Conservation (phyloP, 2,329 filamentous ascomycete genomes). For the Beauveria pseudobassiana region DNA sequence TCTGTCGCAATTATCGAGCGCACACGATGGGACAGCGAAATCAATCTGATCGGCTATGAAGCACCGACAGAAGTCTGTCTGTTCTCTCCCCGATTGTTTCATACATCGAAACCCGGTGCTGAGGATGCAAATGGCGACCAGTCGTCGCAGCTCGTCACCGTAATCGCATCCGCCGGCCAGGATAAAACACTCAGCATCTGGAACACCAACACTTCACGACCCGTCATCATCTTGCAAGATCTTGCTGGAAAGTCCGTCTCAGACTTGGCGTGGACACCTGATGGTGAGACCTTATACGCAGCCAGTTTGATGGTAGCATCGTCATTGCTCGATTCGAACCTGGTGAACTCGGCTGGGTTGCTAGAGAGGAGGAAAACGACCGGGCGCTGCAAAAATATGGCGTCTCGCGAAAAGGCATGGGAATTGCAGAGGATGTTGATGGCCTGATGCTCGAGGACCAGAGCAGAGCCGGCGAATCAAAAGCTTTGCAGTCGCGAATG, state of each 20-base stretch:
- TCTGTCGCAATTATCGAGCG: constrained; percentile 94
- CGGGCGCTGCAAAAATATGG: constrained; percentile 91
- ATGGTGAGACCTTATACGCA: constrained; percentile 79
- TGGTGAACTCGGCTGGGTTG: constrained; percentile 85
- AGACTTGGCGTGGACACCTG: constrained; percentile 88
- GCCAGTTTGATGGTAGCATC: constrained; percentile 83
- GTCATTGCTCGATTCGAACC: constrained; percentile 73
- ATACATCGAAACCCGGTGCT: constrained; percentile 57
- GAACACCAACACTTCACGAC: constrained; percentile 93
- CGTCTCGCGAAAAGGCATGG: constrained; percentile 76
- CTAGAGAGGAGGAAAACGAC: constrained; percentile 80
- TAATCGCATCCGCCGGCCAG: constrained; percentile 93
- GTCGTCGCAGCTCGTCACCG: constrained; percentile 60
- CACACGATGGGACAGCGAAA: constrained; percentile 88
- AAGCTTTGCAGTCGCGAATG: constrained; percentile 90
- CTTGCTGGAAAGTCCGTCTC: constrained; percentile 86
- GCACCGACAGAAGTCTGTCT: constrained; percentile 95
- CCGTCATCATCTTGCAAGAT: constrained; percentile 84
- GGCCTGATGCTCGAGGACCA: constrained; percentile 80
- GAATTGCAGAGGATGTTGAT: constrained; percentile 88
- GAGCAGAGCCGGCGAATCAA: constrained; percentile 85
- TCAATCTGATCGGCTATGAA: constrained; percentile 95
- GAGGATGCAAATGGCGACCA: constrained; percentile 38
- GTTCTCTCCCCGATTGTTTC: constrained; percentile 88
- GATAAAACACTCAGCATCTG: constrained; percentile 95